Base-by-base conservation (phyloP, 1,284 basidiomycete genomes). In the Ustilago nuda region DNA sequence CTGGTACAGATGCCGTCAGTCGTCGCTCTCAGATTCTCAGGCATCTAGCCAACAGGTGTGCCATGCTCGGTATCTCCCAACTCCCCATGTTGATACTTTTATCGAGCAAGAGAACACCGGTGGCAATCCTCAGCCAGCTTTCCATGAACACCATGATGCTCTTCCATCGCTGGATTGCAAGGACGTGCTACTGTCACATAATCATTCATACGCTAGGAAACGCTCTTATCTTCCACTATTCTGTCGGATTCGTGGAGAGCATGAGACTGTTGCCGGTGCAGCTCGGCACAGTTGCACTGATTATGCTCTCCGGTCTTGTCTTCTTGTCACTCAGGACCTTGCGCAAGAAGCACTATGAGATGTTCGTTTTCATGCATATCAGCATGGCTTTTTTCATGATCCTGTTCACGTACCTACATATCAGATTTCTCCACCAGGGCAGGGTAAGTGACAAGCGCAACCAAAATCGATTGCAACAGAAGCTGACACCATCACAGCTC, bases 141-240 rank as follows among this genome's bases (percentile, higher is more conserved):
- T 39, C 64, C 30, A 84, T 83, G 68, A 70, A 79, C 23, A 82
- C 79, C 9, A 60, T 80, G 56, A 82, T 86, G 65, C 66, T 86
- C 8, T 80, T 82, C 35, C 86, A 87, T 52, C 82, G 85, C 8
- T 85, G 83, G 82, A 70, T 87, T 19, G 84, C 82, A 8, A 52
- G 84, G 2, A 56, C 80, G 6, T 77, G 78, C 55, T 78, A 72
- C 45, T 9, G 73, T 1, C 74, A 84, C 32, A 78, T 69, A 32
- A 19, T 80, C 23, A 11, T 82, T 2, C 86, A 86, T 43, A 78
- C 64, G n/a, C 33, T 74, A 4, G 58, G 36, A n/a, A 80, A 72
- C 51, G 54, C 61, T 12, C 57, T 69, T 36, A 50, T 55, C 36
- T 60, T 58, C 8, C 41, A 66, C 4, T 56, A 51, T n/a, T 51